Evolutionary conservation across 2,329 filamentous ascomycete species (phyloP).

Genomic region (Diaporthe nobilis): DNA sequence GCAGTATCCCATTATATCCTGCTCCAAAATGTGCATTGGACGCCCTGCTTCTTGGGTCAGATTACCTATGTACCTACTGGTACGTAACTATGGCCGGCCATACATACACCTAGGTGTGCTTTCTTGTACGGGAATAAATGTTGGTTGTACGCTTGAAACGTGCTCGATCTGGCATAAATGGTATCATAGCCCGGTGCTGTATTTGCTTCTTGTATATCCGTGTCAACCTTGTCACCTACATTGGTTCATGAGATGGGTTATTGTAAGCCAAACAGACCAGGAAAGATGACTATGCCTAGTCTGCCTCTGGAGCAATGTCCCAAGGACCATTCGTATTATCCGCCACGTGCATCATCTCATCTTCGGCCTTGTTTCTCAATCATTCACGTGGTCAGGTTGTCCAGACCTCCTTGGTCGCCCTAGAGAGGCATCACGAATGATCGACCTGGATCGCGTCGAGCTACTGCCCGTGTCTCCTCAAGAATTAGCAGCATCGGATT

Average conservation of each 20-base stretch:
- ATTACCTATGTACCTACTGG: too few relatives aligned
- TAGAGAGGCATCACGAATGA: background rate
- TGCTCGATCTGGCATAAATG: background rate
- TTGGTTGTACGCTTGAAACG: background rate
- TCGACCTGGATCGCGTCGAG: background rate
- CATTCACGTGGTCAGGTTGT: constrained; percentile 3
- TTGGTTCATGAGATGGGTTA: background rate
- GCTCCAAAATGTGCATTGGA: too few relatives aligned
- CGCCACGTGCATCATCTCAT: constrained; percentile 15
- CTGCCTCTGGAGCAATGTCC: background rate
- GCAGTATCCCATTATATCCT: too few relatives aligned
- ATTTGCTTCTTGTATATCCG: background rate
- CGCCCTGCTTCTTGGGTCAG: too few relatives aligned
- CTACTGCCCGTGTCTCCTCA: background rate
- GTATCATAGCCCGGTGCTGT: background rate
- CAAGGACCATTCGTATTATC: background rate
- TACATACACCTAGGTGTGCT: too few relatives aligned
- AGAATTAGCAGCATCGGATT: background rate
- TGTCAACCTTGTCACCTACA: background rate
- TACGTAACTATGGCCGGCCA: too few relatives aligned
- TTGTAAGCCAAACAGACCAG: too few relatives aligned
- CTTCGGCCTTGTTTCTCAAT: background rate
- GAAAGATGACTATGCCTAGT: too few relatives aligned
- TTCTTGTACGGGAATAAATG: background rate
- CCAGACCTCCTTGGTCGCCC: background rate